These are phyloP conservation scores for Mycena capillaripes DNA, from an alignment of 768 basidiomycete genomes.

Conservation along the genomic window DNA sequence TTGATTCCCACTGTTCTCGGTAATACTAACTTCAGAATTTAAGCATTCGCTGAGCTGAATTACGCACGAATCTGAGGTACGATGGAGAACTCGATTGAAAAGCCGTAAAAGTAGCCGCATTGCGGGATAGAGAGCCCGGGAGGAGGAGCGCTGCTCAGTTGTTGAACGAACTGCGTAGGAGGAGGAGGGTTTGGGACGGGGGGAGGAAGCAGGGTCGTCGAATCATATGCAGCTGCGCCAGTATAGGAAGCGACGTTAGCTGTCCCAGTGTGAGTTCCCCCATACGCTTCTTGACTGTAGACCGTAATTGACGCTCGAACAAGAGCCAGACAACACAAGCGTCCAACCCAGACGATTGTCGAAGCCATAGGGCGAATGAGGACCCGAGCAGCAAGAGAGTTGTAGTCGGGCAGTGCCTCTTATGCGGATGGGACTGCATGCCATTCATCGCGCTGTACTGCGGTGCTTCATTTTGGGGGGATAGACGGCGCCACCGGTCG, in stretches of 20 bases:
- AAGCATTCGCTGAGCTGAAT: background rate
- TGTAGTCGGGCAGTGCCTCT: background rate
- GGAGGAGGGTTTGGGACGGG: slow-evolving; percentile 39
- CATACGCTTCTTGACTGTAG: slow-evolving; percentile 26
- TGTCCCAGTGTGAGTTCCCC: slow-evolving; percentile 25
- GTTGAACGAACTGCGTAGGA: slow-evolving; percentile 22
- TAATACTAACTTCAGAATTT: background rate
- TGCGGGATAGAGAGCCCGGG: slow-evolving; percentile 37
- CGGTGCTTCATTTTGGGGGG: slow-evolving; percentile 27
- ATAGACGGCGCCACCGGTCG: slow-evolving; percentile 8
- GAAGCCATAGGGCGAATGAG: slow-evolving; percentile 8
- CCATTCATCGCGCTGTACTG: slow-evolving; percentile 20
- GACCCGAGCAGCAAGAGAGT: background rate
- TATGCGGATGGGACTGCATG: slow-evolving; percentile 12
- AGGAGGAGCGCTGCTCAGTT: slow-evolving; percentile 18
- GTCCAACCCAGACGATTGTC: slow-evolving; percentile 5
- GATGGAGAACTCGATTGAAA: slow-evolving; percentile 60
- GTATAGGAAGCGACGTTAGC: slow-evolving; percentile 42
- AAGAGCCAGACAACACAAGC: slow-evolving; percentile 9
- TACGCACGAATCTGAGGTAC: slow-evolving; percentile 54
- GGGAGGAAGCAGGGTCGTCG: slow-evolving; percentile 46
- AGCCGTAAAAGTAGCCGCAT: slow-evolving; percentile 37
- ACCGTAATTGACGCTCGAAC: slow-evolving; percentile 29
- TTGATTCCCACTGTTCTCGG: slow-evolving; percentile 63
- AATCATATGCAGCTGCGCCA: slow-evolving; percentile 48